A percentile compares a stretch with the other conserved stretches of the same genome.
Evolutionary conservation across 129 eudicot genomes (phyloP).

Genomic region (Logfia minima): DNA sequence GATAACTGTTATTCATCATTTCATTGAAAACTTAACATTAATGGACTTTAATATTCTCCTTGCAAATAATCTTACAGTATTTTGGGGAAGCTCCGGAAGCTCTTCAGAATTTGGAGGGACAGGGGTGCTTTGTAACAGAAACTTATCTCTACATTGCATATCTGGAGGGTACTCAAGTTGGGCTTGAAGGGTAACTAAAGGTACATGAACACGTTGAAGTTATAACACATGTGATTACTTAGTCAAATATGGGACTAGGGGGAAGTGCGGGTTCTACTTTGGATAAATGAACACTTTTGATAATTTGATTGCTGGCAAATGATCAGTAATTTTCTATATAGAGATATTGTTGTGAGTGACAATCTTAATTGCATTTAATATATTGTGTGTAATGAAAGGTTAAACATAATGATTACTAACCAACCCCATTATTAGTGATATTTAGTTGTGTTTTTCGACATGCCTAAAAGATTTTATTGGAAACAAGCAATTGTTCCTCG

Average conservation of each 20-base stretch:
- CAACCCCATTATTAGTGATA: too few species aligned
- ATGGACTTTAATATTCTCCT: not conserved
- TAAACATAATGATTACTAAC: too few species aligned
- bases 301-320: too few species aligned
- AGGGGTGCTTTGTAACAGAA: slow-evolving; percentile 77
- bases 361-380: too few species aligned
- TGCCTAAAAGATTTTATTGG: too few species aligned
- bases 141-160: slow-evolving; percentile 88
- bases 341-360: too few species aligned
- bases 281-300: too few species aligned
- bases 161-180: slow-evolving; percentile 81
- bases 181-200: slow-evolving; percentile 84
- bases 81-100: slow-evolving; percentile 53
- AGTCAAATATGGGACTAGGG: not conserved
- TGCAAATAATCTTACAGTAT: slow-evolving; percentile 53
- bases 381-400: too few species aligned
- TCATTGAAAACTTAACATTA: slow-evolving; percentile 2
- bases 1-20: not conserved
- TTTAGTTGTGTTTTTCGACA: too few species aligned
- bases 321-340: too few species aligned
- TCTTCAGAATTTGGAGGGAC: slow-evolving; percentile 65
- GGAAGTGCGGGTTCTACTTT: too few species aligned
- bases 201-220: slow-evolving; percentile 25
- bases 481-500: too few species aligned
- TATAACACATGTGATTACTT: slow-evolving; percentile 15